Evolutionary conservation across 768 basidiomycete genomes (phyloP).

Genomic region (Suillus discolor): DNA sequence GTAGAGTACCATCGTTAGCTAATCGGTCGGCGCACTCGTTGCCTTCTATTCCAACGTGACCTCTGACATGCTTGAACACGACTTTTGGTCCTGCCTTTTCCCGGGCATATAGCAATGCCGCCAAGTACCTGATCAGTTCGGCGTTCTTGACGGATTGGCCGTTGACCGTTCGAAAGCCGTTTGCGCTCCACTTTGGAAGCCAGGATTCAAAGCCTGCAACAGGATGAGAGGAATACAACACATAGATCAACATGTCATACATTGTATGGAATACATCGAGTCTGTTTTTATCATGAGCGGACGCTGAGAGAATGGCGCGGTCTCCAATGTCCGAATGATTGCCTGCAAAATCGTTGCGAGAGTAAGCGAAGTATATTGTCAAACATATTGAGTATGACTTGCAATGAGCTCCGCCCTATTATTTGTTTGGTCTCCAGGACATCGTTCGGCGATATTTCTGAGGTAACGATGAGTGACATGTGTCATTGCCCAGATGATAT

Average conservation of each 20-base stretch:
- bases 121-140: slow-evolving; percentile 69
- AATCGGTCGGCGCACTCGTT: slow-evolving; percentile 86
- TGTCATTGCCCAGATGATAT: background rate
- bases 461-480: background rate
- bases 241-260: slow-evolving; percentile 41
- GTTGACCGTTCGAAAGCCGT: slow-evolving; percentile 47
- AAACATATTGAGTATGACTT: slow-evolving; percentile 12
- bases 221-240: background rate
- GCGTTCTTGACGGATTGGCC: slow-evolving; percentile 73
- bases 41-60: slow-evolving; percentile 74
- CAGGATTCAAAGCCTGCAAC: slow-evolving; percentile 65
- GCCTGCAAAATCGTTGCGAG: slow-evolving; percentile 51
- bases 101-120: slow-evolving; percentile 60
- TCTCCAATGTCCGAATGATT: slow-evolving; percentile 80
- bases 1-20: slow-evolving; percentile 59
- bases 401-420: slow-evolving; percentile 90
- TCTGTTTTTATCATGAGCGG: slow-evolving; percentile 82
- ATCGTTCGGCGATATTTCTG: slow-evolving; percentile 83
- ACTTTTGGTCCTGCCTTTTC: slow-evolving; percentile 54
- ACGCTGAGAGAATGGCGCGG: slow-evolving; percentile 53
- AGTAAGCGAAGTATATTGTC: slow-evolving; percentile 2
- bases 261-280: slow-evolving; percentile 81
- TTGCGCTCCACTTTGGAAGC: slow-evolving; percentile 67
- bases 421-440: slow-evolving; percentile 84
- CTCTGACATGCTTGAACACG: slow-evolving; percentile 71